phyloP scores from a whole-genome alignment of 1,284 basidiomycete species.

The Heterobasidion irregulare region DNA sequence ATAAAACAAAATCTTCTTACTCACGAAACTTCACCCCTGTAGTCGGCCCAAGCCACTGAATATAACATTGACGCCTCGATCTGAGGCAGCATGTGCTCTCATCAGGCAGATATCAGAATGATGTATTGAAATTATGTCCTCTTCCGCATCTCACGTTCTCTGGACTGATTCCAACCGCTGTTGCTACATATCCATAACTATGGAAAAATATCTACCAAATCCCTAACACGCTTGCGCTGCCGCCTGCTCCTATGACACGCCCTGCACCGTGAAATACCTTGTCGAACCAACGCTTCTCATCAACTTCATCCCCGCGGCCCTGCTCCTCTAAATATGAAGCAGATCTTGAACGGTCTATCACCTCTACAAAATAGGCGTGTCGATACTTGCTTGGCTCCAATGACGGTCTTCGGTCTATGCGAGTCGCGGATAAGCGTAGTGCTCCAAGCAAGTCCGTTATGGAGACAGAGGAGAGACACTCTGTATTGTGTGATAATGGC shows the following conservation, averaged over 20 bases:
- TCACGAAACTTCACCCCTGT: conserved; percentile 18
- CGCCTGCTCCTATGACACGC: conserved; percentile 6
- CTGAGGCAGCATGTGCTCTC: neutral
- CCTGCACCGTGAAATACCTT: conserved; percentile 22
- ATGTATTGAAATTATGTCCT: neutral
- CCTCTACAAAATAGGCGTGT: conserved; percentile 53
- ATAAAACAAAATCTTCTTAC: no score
- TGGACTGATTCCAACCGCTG: neutral
- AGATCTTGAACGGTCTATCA: conserved; percentile 2
- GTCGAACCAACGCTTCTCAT: conserved; percentile 15
- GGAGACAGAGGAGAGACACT: neutral
- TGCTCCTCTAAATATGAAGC: neutral
- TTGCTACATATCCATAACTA: no score
- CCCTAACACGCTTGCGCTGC: conserved; percentile 8
- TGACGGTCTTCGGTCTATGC: conserved; percentile 60
- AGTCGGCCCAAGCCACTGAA: neutral
- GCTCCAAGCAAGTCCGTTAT: conserved; percentile 18
- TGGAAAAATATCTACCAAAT: conserved; percentile 6
- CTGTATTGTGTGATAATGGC: neutral
- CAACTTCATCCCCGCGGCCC: neutral
- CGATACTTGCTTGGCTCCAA: conserved; percentile 38
- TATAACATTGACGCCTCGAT: neutral
- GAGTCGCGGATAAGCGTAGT: conserved; percentile 25
- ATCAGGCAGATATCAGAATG: neutral
- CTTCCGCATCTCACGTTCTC: neutral